These are phyloP conservation scores for Sphaceloma murrayae DNA, from an alignment of 2,329 filamentous ascomycete species.

Conservation along the genomic window DNA sequence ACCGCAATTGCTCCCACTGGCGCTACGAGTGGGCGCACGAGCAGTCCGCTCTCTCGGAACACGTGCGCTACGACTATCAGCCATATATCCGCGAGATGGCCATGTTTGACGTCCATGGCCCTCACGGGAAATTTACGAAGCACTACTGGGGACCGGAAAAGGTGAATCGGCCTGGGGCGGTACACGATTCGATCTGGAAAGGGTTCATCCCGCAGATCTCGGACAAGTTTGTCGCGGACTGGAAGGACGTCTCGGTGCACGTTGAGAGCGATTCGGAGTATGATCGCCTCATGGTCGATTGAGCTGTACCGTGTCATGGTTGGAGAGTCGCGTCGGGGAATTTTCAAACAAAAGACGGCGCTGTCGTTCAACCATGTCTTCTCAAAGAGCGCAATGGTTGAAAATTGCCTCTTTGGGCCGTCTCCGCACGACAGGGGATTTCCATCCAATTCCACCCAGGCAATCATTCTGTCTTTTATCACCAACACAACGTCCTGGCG, in stretches of 20 bases:
- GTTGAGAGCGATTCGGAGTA: neutral
- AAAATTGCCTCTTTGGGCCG: too few species aligned
- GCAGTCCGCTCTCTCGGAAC: slow-evolving; percentile 29
- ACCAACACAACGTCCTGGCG: too few species aligned
- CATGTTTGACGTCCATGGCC: neutral
- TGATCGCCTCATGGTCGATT: neutral
- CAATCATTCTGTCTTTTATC: too few species aligned
- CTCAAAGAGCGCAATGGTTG: too few species aligned
- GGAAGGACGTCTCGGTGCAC: neutral
- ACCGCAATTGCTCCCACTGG: slow-evolving; percentile 27
- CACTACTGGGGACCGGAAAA: neutral
- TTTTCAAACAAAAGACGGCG: too few species aligned
- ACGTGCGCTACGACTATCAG: slow-evolving; percentile 28
- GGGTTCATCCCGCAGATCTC: neutral
- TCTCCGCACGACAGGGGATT: too few species aligned
- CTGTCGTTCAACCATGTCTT: too few species aligned
- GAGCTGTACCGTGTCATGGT: neutral
- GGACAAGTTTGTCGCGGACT: neutral
- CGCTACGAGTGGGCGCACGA: slow-evolving; percentile 27
- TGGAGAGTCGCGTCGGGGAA: too few species aligned
- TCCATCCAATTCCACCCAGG: too few species aligned
- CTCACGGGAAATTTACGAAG: neutral
- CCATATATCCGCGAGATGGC: slow-evolving; percentile 28
- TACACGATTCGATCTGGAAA: neutral
- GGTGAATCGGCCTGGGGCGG: neutral